phyloP scores from a whole-genome alignment of 1,284 basidiomycete genomes.

The Sporisorium iseilematis-ciliati region DNA sequence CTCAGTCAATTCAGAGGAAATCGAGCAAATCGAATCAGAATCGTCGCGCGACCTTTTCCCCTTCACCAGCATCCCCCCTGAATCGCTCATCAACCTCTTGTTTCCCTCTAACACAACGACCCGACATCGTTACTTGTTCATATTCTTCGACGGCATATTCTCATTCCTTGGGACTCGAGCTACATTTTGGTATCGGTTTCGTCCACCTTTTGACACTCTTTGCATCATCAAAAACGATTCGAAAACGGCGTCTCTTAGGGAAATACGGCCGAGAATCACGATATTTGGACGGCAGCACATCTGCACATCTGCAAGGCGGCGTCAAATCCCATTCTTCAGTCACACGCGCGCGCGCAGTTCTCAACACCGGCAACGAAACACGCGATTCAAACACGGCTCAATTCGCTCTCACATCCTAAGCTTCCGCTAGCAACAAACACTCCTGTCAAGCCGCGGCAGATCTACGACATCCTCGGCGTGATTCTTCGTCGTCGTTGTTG shows the following conservation, averaged over 20 bases:
- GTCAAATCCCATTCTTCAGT: not conserved
- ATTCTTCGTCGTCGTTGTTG: not conserved
- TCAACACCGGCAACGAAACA: not conserved
- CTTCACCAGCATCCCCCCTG: slow-evolving; percentile 23
- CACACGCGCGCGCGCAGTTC: slow-evolving; percentile 7
- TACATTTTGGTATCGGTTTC: slow-evolving; percentile 12
- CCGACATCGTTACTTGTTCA: not conserved
- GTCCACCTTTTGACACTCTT: not conserved
- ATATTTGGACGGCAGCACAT: not conserved
- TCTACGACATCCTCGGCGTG: not conserved
- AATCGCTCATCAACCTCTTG: slow-evolving; percentile 3
- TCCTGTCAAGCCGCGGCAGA: slow-evolving; percentile 8
- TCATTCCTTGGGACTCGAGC: slow-evolving; percentile 3
- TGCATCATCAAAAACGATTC: slow-evolving; percentile 11
- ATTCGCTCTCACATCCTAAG: slow-evolving; percentile 13
- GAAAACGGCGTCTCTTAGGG: slow-evolving; percentile 1
- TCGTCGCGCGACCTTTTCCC: slow-evolving; percentile 46
- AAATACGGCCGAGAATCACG: slow-evolving; percentile 25
- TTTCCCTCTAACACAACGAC: slow-evolving; percentile 9
- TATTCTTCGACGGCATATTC: not conserved
- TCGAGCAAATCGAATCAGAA: slow-evolving; percentile 2
- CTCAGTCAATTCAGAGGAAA: not conserved
- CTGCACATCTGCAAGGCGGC: slow-evolving; percentile 10
- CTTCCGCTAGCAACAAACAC: slow-evolving; percentile 2
- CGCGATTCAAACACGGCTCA: not conserved